Evolutionary conservation across 805 yeast genomes (phyloP).

Genomic region (Kazachstania bromeliacearum): DNA sequence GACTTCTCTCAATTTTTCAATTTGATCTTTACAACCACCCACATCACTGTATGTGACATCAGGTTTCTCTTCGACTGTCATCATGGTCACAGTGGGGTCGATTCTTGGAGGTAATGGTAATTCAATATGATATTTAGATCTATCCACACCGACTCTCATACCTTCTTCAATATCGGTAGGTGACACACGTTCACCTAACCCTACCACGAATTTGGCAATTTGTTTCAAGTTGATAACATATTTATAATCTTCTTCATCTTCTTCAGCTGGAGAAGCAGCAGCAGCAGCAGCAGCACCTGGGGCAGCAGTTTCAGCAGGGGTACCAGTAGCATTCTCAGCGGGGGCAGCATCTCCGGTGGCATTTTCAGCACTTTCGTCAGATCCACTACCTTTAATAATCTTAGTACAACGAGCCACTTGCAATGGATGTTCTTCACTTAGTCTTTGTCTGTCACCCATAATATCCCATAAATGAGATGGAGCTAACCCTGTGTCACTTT

Average conservation of each 20-base stretch:
- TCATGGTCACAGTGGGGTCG: slow-evolving; percentile 97
- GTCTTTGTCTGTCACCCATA: slow-evolving; percentile 87
- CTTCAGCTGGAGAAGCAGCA: slow-evolving; percentile 26
- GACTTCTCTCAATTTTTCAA: slow-evolving; percentile 91
- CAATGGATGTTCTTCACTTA: slow-evolving; percentile 88
- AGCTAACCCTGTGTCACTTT: slow-evolving; percentile 95
- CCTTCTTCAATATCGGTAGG: slow-evolving; percentile 99
- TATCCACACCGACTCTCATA: slow-evolving; percentile 98
- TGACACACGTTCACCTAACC: slow-evolving; percentile 90
- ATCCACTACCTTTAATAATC: slow-evolving; percentile 63
- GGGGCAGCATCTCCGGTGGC: slow-evolving; percentile 9
- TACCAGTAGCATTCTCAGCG: slow-evolving; percentile 15
- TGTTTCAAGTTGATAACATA: slow-evolving; percentile 96
- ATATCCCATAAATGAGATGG: slow-evolving; percentile 97
- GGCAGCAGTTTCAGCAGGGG: slow-evolving; percentile 6
- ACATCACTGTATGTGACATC: slow-evolving; percentile 97
- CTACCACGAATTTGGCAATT: slow-evolving; percentile 96
- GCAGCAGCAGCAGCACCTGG: slow-evolving; percentile 7
- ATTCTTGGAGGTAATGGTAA: slow-evolving; percentile 95
- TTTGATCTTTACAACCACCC: slow-evolving; percentile 98
- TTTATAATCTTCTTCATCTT: slow-evolving; percentile 77
- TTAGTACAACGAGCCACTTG: slow-evolving; percentile 99
- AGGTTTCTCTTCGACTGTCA: slow-evolving; percentile 99
- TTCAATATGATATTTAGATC: slow-evolving; percentile 94
- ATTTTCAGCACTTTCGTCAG: slow-evolving; percentile 19